Conservation (phyloP, 805 yeast species). For the Ogataea polymorpha region DNA sequence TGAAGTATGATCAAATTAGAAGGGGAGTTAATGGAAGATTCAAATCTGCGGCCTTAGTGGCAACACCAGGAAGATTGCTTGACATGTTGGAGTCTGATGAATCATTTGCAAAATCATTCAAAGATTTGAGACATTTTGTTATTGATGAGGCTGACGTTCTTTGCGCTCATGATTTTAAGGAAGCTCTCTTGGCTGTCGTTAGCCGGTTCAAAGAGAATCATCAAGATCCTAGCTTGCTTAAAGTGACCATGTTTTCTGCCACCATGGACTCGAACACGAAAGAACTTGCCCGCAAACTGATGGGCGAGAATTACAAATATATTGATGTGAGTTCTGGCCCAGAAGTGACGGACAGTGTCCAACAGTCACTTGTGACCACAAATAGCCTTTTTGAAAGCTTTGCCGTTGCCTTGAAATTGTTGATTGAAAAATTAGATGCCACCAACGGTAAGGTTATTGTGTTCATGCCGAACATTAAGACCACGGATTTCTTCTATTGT, state of each 20-base stretch:
- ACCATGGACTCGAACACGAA: conserved; percentile 73
- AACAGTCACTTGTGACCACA: conserved; percentile 61
- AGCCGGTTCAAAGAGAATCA: conserved; percentile 37
- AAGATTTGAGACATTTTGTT: conserved; percentile 57
- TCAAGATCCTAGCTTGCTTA: conserved; percentile 39
- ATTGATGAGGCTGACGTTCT: conserved; percentile 92
- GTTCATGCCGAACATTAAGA: conserved; percentile 74
- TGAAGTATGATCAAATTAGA: conserved; percentile 31
- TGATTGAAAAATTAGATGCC: conserved; percentile 35
- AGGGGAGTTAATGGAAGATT: conserved; percentile 25
- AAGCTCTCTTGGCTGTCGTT: conserved; percentile 58
- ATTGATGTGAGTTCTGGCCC: conserved; percentile 74
- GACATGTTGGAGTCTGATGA: conserved; percentile 53
- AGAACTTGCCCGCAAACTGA: conserved; percentile 56
- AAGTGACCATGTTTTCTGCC: conserved; percentile 81
- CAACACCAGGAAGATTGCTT: conserved; percentile 84
- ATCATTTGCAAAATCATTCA: conserved; percentile 44
- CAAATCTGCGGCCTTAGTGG: conserved; percentile 67
- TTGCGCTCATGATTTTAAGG: conserved; percentile 76
- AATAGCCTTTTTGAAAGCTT: conserved; percentile 54
- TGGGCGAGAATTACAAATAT: conserved; percentile 51
- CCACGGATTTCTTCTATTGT: conserved; percentile 56
- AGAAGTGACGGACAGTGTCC: conserved; percentile 70
- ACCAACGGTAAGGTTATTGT: conserved; percentile 71
- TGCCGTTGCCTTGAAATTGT: conserved; percentile 52